Evolutionary conservation across 371 early-diverging fungal species (phyloP), one percentile per base, ranked within the genome.

Genomic region (Mucor circinelloides): DNA sequence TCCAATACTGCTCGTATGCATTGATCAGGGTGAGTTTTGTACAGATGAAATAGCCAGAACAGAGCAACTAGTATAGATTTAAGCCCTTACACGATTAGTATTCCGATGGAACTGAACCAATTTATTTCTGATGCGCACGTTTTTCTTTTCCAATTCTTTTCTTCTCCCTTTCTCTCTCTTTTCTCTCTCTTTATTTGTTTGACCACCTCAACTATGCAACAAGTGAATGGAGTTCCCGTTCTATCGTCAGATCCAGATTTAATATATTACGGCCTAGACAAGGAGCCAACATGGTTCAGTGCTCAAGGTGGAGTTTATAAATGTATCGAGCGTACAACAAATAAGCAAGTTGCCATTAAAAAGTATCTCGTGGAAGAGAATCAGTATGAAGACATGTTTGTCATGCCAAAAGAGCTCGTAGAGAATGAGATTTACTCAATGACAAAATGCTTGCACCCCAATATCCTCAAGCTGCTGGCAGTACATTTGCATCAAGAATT

Each of bases 371-470:
- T 81, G 17, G 79, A 80, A 73, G 81, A 81, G 59, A 70, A 71
- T 40, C 69, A 69, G 8, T 72, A 83, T 64, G 72, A 76, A 25
- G 76, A 81, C 56, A 77, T 77, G 65, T 83, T 83, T 74, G 78
- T 81, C 17, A 83, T 83, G 80, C 81, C 84, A 25, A 79, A 81
- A 63, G 81, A 83, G 40, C 75, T 83, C 23, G 81, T 83, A 3
- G 84, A 81, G 55, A 83, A 81, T 52, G 84, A 83, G 65, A 83
- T 83, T 25, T 81, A 81, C 55, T 78, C 84, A 50, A 81, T 83
- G 84, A 81, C 84, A 12, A 78, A 79, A 60, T 83, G 84, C 54
- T 63, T 73, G 8, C 84, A 83, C 59, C 72, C 70, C 38, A 81
- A 83, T 48, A 79, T 81, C 34, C 74, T 83, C 9, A 74, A 79